These are phyloP conservation scores for Rhizopus stolonifer DNA, from an alignment of 371 early-diverging fungal species.

Conservation along the genomic window DNA sequence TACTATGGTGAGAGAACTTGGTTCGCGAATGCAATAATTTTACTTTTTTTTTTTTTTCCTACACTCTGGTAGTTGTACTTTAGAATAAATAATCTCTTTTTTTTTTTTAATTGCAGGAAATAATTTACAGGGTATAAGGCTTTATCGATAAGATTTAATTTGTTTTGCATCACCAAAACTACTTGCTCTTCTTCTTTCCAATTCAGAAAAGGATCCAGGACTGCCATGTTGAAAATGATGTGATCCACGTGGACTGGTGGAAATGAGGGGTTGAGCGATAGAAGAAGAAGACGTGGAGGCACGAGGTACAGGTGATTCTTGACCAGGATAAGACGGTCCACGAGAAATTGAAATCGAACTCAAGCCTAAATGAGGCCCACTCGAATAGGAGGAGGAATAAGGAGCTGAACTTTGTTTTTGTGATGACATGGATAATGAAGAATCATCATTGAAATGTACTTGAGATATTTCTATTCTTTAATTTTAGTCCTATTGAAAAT, in stretches of 20 bases:
- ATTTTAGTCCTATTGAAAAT: no score
- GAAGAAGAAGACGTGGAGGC: conserved; percentile 51
- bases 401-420: conserved; percentile 31
- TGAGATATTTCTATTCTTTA: conserved; percentile 42
- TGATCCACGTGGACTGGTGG: conserved; percentile 25
- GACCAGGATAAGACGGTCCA: conserved; percentile 33
- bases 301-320: conserved; percentile 44
- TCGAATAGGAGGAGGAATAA: conserved; percentile 36
- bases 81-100: no score
- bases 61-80: no score
- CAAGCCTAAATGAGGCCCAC: conserved; percentile 20
- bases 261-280: background rate
- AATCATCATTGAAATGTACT: conserved; percentile 37
- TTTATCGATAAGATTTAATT: conserved; percentile 11
- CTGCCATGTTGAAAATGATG: conserved; percentile 20
- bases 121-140: background rate
- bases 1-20: conserved; percentile 34
- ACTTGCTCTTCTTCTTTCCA: conserved; percentile 31
- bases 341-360: conserved; percentile 34
- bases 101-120: background rate
- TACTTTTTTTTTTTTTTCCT: background rate
- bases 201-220: conserved; percentile 26
- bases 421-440: conserved; percentile 36
- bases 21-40: conserved; percentile 10
- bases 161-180: conserved; percentile 31